Conservation (phyloP, 768 basidiomycete species). For the Favolaschia claudopus region DNA sequence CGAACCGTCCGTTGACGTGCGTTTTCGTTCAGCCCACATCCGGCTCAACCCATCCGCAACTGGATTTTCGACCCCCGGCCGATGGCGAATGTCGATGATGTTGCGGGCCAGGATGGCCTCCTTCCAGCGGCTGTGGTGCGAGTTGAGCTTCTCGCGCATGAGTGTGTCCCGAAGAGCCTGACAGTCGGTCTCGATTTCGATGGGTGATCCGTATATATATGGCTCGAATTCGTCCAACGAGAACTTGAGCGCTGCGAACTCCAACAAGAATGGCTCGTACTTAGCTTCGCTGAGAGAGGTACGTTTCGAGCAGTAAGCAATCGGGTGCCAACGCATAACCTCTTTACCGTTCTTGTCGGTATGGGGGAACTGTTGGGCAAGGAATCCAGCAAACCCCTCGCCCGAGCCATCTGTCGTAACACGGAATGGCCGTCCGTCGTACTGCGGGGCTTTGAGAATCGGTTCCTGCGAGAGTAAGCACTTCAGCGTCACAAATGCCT, state of each 20-base stretch:
- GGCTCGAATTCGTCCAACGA: slow-evolving; percentile 28
- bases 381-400: slow-evolving; percentile 37
- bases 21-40: slow-evolving; percentile 4
- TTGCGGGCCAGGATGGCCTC: slow-evolving; percentile 34
- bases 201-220: slow-evolving; percentile 34
- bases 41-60: slow-evolving; percentile 34
- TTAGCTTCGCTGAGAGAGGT: slow-evolving; percentile 40
- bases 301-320: slow-evolving; percentile 44
- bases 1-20: background rate
- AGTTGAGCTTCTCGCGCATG: slow-evolving; percentile 23
- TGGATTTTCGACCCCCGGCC: slow-evolving; percentile 27
- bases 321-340: slow-evolving; percentile 32
- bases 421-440: slow-evolving; percentile 36
- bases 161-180: slow-evolving; percentile 34
- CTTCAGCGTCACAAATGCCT: slow-evolving; percentile 38
- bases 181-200: slow-evolving; percentile 27
- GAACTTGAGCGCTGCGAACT: slow-evolving; percentile 36
- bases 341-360: slow-evolving; percentile 23
- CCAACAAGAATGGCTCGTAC: slow-evolving; percentile 42
- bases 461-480: slow-evolving; percentile 32
- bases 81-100: slow-evolving; percentile 31
- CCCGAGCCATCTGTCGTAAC: slow-evolving; percentile 39
- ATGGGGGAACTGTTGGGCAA: slow-evolving; percentile 31
- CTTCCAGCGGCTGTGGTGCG: slow-evolving; percentile 36
- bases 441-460: slow-evolving; percentile 27